Evolutionary conservation across 1,284 basidiomycete species (phyloP).

Genomic region (Takashimella tepidaria): DNA sequence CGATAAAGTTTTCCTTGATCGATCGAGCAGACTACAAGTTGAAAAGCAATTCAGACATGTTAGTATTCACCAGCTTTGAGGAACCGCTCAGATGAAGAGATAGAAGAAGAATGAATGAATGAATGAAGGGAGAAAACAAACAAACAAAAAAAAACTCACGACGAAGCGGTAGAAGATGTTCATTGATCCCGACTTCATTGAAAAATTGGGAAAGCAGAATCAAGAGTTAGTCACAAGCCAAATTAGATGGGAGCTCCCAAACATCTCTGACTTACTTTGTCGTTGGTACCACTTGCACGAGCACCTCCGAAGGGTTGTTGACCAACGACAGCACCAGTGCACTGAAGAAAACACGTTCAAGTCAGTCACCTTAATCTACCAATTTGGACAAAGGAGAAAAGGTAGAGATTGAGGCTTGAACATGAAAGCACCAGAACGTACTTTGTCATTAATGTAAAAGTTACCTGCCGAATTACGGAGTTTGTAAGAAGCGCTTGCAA

Average conservation of each 20-base stretch:
- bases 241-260: too few relatives aligned
- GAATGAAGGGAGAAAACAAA: too few relatives aligned
- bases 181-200: slow-evolving; percentile 67
- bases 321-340: slow-evolving; percentile 87
- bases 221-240: too few relatives aligned
- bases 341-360: slow-evolving; percentile 36
- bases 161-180: slow-evolving; percentile 86
- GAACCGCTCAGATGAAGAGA: background rate
- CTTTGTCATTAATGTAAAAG: slow-evolving; percentile 90
- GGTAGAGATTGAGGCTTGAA: too few relatives aligned
- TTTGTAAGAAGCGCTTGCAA: slow-evolving; percentile 67
- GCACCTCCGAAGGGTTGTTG: slow-evolving; percentile 97
- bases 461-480: slow-evolving; percentile 70
- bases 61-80: slow-evolving; percentile 15
- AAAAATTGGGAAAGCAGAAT: background rate
- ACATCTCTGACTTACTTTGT: slow-evolving; percentile 56
- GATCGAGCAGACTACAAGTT: slow-evolving; percentile 63
- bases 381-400: too few relatives aligned
- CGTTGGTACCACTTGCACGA: slow-evolving; percentile 91
- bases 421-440: too few relatives aligned
- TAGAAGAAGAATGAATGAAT: too few relatives aligned
- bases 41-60: slow-evolving; percentile 21
- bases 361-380: too few relatives aligned
- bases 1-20: slow-evolving; percentile 94
- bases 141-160: slow-evolving; percentile 6